Percentiles rank a stretch among this genome's conserved stretches.
These are phyloP conservation scores for Cornus controversa DNA, from an alignment of 148 eudicot genomes.

Conservation along the genomic window DNA sequence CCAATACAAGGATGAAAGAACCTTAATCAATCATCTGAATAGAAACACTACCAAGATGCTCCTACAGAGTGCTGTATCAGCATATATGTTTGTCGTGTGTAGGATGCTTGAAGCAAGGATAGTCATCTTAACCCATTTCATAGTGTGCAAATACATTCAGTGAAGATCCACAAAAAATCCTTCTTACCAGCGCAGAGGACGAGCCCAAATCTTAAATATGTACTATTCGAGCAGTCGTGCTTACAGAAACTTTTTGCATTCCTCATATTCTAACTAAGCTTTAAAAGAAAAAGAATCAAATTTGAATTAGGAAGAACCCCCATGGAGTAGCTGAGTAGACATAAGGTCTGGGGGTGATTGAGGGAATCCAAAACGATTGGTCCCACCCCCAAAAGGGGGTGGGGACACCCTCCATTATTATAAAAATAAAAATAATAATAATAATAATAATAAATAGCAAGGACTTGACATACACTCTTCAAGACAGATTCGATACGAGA, in stretches of 20 bases:
- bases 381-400: too few relatives aligned
- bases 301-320: not conserved
- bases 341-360: too few relatives aligned
- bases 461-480: constrained; percentile 61
- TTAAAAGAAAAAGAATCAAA: constrained; percentile 2
- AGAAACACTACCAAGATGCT: not conserved
- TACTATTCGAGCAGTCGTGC: not conserved
- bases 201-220: not conserved
- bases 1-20: not conserved
- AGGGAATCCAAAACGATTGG: too few relatives aligned
- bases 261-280: not conserved
- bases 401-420: too few relatives aligned
- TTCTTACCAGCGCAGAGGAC: not conserved
- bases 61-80: not conserved
- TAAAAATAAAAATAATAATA: not conserved
- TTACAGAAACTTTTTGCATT: not conserved
- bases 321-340: too few relatives aligned
- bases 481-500: constrained; percentile 79
- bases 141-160: not conserved
- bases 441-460: not conserved
- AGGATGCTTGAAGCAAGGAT: not conserved
- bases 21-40: not conserved
- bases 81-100: not conserved
- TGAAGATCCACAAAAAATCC: too few relatives aligned
- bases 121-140: not conserved